Evolutionary conservation across 768 basidiomycete species (phyloP).

Genomic region (Serendipita sp.): DNA sequence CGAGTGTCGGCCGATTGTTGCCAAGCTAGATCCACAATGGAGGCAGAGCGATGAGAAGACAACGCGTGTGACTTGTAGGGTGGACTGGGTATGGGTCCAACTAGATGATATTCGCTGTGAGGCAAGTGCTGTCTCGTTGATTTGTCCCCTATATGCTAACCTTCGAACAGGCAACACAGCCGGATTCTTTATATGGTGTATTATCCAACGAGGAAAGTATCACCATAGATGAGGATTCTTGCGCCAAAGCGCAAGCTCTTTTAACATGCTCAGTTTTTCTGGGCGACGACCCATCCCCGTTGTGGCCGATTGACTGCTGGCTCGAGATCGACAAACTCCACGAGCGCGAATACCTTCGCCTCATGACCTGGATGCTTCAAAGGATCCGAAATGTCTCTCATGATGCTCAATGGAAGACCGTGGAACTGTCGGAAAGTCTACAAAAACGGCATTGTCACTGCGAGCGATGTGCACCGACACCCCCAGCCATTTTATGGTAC

Average conservation of each 20-base stretch:
- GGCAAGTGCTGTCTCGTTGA: conserved; percentile 25
- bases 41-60: conserved; percentile 35
- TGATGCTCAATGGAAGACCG: conserved; percentile 49
- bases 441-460: conserved; percentile 29
- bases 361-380: conserved; percentile 76
- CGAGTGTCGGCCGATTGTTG: conserved; percentile 61
- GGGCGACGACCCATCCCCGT: conserved; percentile 46
- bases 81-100: conserved; percentile 51
- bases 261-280: conserved; percentile 64
- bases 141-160: not conserved
- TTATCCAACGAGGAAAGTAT: conserved; percentile 40
- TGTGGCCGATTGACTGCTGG: conserved; percentile 68
- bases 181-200: conserved; percentile 45
- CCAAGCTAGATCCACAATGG: conserved; percentile 61
- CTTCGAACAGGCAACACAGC: not conserved
- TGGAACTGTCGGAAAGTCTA: conserved; percentile 29
- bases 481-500: conserved; percentile 65
- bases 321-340: conserved; percentile 72
- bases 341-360: conserved; percentile 64
- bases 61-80: conserved; percentile 33
- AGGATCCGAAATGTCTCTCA: conserved; percentile 58
- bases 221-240: conserved; percentile 40
- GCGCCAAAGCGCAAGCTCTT: conserved; percentile 58
- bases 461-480: conserved; percentile 62
- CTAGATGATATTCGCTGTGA: conserved; percentile 32